Base-by-base conservation (phyloP, 2,329 filamentous ascomycete species). In the Leptoxyphium fumago region DNA sequence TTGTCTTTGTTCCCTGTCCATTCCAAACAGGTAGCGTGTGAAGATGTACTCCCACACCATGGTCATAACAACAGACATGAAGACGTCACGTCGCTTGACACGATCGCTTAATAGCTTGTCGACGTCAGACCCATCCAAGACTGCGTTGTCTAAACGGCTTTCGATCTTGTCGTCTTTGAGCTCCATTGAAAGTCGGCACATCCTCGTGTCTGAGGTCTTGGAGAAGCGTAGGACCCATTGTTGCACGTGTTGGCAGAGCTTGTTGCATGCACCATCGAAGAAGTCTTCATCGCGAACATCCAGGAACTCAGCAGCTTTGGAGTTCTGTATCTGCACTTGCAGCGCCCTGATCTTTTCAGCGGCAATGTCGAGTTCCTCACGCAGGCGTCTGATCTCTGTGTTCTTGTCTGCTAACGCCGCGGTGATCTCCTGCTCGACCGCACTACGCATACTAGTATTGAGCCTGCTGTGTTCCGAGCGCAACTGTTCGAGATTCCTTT, bases 11-110 rank as follows among this genome's bases (percentile, higher is more conserved):
- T 96, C 91, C 55, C 88, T 78, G 61, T 98, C 91, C 86, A 98
- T 94, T 55, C 91, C 91, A 61, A 98, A 98, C 21, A 98, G 78
- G 63, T 98, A 98, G 50, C 91, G 80, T 8, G 89, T 95, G 61
- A 98, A 98, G 60, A 98, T 81, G 59, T 93, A 95, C 64, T 98
- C 91, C 88, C 88, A 98, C 42, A 98, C 80, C 87, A 98, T 95
- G 48, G 84, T 91, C 88, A 96, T 96, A 45, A 89, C 85, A 63
- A 98, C 87, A 32, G 87, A 91, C 86, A 96, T 95, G 72, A 98
- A 95, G 46, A 96, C 80, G 61, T 96, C 89, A 47, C 89, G 80
- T 48, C 91, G 81, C 57, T 77, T 80, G 44, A 95, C 82, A 34
- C 93, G 84, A 61, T 98, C 89, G 52, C 76, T 75, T 41, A 98